Base-by-base conservation (phyloP, 2,329 filamentous ascomycete genomes). In the Neofusicoccum laricinum region DNA sequence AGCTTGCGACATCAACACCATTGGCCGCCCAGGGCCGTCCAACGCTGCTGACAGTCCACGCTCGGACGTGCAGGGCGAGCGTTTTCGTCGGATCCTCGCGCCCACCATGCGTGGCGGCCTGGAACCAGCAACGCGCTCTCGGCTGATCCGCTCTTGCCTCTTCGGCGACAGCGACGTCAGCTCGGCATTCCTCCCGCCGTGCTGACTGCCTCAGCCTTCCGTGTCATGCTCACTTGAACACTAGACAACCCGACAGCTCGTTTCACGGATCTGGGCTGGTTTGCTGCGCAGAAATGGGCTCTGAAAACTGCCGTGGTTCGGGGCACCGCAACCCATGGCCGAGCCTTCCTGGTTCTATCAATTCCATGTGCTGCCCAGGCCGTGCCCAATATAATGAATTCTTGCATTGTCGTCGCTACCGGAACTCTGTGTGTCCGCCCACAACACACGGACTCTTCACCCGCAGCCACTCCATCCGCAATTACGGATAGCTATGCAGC, bases 301-400 rank as follows among this genome's bases (percentile, higher is more conserved):
- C 14, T 12, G 38, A 11, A n/a, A n/a, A n/a, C n/a, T n/a, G n/a
- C n/a, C n/a, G n/a, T n/a, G n/a, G 25, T 6, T 30, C 25, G 25
- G 7, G 25, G 5, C 5, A 30, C 25, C 5, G 15, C 40, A 43
- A 43, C 15, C 40, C n/a, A 43, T 43, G n/a, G 14, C 25, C 25
- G 25, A 30, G 25, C 25, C 25, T 30, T 6, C 0, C 25, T 7
- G 25, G 1, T 30, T 30, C 15, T 21, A 15, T 34, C 21, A 12
- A 25, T 17, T 32, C 25, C 15, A 34, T 32, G 14, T 21, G 30
- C 3, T 15, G 1, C 6, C 2, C 12, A 1, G 49, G 8, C n/a
- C 25, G 40, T 46, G 55, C 25, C n/a, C 11, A 46, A 59, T 59
- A 59, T 59, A 59, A 46, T 25, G 55, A 36, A 59, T 46, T 59